Evolutionary conservation across 495 filamentous ascomycete genomes (phyloP).

Genomic region (Peziza echinospora): DNA sequence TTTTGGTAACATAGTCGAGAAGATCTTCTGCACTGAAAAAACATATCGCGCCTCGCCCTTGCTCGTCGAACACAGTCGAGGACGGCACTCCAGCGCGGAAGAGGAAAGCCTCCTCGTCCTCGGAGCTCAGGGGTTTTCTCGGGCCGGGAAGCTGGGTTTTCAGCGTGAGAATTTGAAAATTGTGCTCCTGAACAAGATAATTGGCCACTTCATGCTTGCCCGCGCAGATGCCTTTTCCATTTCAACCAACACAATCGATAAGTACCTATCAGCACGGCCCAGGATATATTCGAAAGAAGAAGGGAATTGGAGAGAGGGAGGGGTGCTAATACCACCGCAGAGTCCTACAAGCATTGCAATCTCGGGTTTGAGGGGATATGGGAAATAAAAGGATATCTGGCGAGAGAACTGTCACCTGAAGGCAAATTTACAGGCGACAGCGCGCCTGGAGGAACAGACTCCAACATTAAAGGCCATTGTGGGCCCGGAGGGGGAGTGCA

Average conservation of each 20-base stretch:
- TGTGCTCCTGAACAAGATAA: slow-evolving; percentile 56
- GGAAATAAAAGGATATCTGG: too few relatives aligned
- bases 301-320: background rate
- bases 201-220: slow-evolving; percentile 72
- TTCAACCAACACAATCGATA: too few relatives aligned
- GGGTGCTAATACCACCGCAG: slow-evolving; percentile 48
- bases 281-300: background rate
- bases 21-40: slow-evolving; percentile 42
- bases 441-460: too few relatives aligned
- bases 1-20: slow-evolving; percentile 62
- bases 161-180: slow-evolving; percentile 36
- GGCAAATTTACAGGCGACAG: too few relatives aligned
- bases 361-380: too few relatives aligned
- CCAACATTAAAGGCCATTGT: too few relatives aligned
- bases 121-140: slow-evolving; percentile 17
- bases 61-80: slow-evolving; percentile 3
- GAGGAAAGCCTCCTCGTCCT: slow-evolving; percentile 10
- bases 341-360: slow-evolving; percentile 81
- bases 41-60: slow-evolving; percentile 2
- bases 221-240: slow-evolving; percentile 77
- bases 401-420: too few relatives aligned
- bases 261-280: too few relatives aligned
- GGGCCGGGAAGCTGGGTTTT: slow-evolving; percentile 14
- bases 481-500: too few relatives aligned
- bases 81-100: slow-evolving; percentile 4